A percentile compares a stretch with the other conserved stretches of the same genome.
These are phyloP conservation scores for Aureobasidium vineae DNA, from an alignment of 2,329 filamentous ascomycete species.

Conservation along the genomic window DNA sequence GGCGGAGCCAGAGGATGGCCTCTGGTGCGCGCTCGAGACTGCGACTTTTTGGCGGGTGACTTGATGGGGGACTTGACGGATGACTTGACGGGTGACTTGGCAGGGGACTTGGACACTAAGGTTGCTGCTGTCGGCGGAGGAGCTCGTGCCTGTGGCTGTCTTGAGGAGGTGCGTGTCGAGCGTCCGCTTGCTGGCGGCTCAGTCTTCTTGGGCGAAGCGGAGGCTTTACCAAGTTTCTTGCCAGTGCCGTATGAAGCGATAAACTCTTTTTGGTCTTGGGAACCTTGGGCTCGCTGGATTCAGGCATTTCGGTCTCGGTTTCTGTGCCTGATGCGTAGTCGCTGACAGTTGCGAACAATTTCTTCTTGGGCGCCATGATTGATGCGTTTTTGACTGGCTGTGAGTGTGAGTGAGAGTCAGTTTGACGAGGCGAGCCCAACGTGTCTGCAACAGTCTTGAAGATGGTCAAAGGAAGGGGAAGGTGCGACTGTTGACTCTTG, in stretches of 20 bases:
- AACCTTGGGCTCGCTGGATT: neutral
- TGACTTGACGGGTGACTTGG: too few species aligned
- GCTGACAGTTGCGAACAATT: neutral
- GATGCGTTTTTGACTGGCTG: neutral
- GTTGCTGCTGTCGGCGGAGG: neutral
- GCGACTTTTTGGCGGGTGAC: neutral
- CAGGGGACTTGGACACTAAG: neutral
- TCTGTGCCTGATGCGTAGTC: neutral
- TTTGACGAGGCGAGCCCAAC: neutral
- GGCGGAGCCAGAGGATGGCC: neutral
- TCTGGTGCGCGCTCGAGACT: neutral
- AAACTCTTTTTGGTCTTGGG: neutral
- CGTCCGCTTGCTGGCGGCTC: neutral
- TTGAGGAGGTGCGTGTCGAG: neutral
- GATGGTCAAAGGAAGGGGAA: neutral
- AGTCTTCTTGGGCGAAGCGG: neutral
- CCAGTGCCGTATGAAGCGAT: neutral
- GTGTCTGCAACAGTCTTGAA: neutral
- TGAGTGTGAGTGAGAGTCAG: constrained; percentile 6
- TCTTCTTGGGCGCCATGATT: constrained; percentile 1
- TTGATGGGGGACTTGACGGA: too few species aligned
- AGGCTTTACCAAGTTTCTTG: neutral
- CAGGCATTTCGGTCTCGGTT: neutral
- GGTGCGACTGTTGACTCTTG: neutral
- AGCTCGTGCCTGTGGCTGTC: neutral